Evolutionary conservation across 495 filamentous ascomycete species (phyloP), one percentile per base, ranked within the genome.

Genomic region (Penicillium dipodomyicola): DNA sequence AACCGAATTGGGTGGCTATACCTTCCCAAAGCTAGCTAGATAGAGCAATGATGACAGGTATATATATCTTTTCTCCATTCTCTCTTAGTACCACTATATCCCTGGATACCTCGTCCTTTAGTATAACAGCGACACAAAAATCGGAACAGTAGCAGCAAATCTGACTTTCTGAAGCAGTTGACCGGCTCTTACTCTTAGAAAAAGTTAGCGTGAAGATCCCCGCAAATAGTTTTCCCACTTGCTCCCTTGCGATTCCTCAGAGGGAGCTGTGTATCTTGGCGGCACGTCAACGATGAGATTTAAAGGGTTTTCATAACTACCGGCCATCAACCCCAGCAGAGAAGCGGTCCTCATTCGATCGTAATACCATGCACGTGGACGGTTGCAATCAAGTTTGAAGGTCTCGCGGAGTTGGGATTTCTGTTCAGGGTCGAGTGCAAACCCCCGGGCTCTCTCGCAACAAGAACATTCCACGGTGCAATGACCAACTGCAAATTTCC

Each of bases 391-490:
- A 35, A 35, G 32, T 11, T 35, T 35, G 32, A 35, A 35, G 12
- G 32, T 15, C 12, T 35, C 32, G 12, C 12, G 32, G 11, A 35
- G 14, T 14, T 15, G 12, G 4, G 12, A 14, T 35, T 35, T 35
- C 12, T 25, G 42, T 30, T 55, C 12, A n/a, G n/a, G 7, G 8
- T 32, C 29, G 14, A 47, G 29, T 42, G n/a, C 29, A 46, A 54
- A 54, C 22, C 44, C 33, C 29, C 37, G 46, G 22, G 27, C 46
- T 37, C 29, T 49, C 35, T 49, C 17, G 37, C 46, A 57, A 57
- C 46, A 57, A 25, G 20, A 30, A 42, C 46, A 57, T 14, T 57
- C 54, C 35, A 50, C 35, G 6, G 46, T 57, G 15, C 46, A 57
- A 57, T 57, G 37, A n/a, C 54, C 46, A 20, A 33, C 39, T 30